Evolutionary conservation across 1,139 yeast genomes (phyloP), one percentile per base, ranked within the genome.

Genomic region (Pneumocystis jirovecii): DNA sequence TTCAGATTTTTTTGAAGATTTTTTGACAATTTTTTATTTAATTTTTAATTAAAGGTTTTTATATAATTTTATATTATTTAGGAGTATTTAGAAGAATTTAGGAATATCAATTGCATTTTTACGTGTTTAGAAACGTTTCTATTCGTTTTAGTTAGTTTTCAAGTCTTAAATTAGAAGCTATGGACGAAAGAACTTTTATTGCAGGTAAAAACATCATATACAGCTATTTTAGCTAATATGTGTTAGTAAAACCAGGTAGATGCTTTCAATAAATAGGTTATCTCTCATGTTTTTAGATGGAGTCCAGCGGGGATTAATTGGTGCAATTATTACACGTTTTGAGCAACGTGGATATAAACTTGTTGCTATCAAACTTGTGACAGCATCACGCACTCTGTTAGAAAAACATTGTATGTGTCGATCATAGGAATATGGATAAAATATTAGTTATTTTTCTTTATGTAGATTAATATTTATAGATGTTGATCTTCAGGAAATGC

Each of bases 321-420:
- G 95, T 77, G 82, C 88, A 74, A 91, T 95, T 82, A 77, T 95
- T 73, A 83, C 87, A 74, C 90, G 98, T 81, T 95, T 95, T 80
- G 97, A 91, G 83, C 83, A 86, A 84, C 70, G 71, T 68, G 73
- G 73, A 64, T 95, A 80, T 91, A 91, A 91, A 83, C 85, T 95
- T 76, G 97, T 91, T 73, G 98, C 87, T 75, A 87, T 95, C 79
- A 95, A 95, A 85, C 83, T 93, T 77, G 83, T 86, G 76, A 82
- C 84, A 73, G 96, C 99, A 77, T 80, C 91, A 73, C 96, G 89
- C 83, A 79, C 82, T 70, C 83, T 90, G 75, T 85, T 95, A 80
- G 88, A 91, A 80, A 84, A 87, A 76, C 99, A 95, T 83, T 95
- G 93, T 84, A 50, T 12, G 34, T 25, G 2, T 40, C 19, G 15